Evolutionary conservation across 192 early-diverging fungal species (phyloP).

Genomic region (Spizellomyces sp.): DNA sequence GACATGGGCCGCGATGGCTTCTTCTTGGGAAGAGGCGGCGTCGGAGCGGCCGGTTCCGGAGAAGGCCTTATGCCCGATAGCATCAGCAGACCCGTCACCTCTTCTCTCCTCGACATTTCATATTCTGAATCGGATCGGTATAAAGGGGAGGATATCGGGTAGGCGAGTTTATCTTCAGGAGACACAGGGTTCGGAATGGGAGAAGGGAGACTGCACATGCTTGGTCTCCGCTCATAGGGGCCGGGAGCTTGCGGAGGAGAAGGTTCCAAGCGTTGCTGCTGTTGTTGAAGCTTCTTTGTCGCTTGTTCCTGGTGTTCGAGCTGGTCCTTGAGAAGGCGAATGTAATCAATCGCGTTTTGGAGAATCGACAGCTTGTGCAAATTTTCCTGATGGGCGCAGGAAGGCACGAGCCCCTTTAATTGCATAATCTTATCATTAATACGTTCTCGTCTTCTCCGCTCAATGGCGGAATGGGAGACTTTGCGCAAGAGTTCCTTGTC

Average conservation of each 20-base stretch:
- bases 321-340: slow-evolving; percentile 53
- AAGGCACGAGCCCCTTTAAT: slow-evolving; percentile 73
- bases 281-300: background rate
- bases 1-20: background rate
- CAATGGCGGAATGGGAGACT: slow-evolving; percentile 81
- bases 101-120: background rate
- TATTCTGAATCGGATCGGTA: background rate
- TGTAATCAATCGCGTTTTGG: slow-evolving; percentile 75
- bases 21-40: no score
- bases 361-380: slow-evolving; percentile 74
- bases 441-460: slow-evolving; percentile 78
- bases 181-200: background rate
- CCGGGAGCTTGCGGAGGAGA: background rate
- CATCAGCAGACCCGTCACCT: background rate
- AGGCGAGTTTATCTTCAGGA: background rate
- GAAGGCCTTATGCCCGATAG: background rate
- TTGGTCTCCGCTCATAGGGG: background rate
- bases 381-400: slow-evolving; percentile 62
- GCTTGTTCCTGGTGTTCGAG: background rate
- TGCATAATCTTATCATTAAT: slow-evolving; percentile 83
- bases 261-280: background rate
- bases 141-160: background rate
- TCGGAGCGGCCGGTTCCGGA: background rate
- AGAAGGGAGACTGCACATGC: background rate
- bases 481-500: slow-evolving; percentile 58